Evolutionary conservation across 2,329 filamentous ascomycete genomes (phyloP).

Genomic region (Aspergillus clavatus): DNA sequence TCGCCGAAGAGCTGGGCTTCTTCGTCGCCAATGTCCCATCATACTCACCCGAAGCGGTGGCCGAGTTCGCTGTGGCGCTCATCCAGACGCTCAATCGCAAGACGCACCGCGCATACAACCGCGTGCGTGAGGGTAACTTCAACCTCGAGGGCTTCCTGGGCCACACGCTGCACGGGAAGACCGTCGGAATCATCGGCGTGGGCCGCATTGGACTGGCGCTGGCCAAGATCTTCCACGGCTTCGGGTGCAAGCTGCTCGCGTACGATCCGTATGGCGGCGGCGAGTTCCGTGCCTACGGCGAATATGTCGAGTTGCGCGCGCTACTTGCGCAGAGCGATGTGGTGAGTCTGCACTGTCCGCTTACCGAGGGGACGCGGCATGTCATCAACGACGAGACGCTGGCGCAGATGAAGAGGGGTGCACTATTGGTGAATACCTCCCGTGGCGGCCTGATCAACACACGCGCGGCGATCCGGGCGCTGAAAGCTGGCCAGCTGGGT

Average conservation of each 20-base stretch:
- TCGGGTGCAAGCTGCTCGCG: conserved; percentile 59
- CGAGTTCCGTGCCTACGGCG: conserved; percentile 46
- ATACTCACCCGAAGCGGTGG: conserved; percentile 65
- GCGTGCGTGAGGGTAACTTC: conserved; percentile 65
- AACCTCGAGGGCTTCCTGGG: conserved; percentile 57
- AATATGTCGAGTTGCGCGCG: conserved; percentile 51
- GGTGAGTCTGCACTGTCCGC: conserved; percentile 62
- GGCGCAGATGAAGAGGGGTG: conserved; percentile 53
- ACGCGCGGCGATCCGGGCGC: conserved; percentile 53
- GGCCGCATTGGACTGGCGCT: conserved; percentile 62
- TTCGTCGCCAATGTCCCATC: conserved; percentile 63
- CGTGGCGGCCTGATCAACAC: conserved; percentile 62
- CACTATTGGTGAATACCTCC: conserved; percentile 61
- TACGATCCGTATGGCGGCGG: conserved; percentile 54
- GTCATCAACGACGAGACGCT: conserved; percentile 56
- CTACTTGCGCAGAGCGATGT: conserved; percentile 56
- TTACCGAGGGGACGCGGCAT: conserved; percentile 56
- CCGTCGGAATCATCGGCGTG: conserved; percentile 61
- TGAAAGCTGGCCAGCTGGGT: conserved; percentile 58
- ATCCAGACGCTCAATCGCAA: conserved; percentile 64
- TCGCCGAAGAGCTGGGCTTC: conserved; percentile 52
- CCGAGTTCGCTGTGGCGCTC: conserved; percentile 64
- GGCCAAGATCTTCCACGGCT: conserved; percentile 59
- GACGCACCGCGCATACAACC: conserved; percentile 63
- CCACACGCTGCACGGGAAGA: conserved; percentile 58